Percentiles rank a stretch among this genome's conserved stretches.
These are phyloP conservation scores for Saccharomyces kudriavzevii DNA, from an alignment of 805 yeast species.

Conservation along the genomic window DNA sequence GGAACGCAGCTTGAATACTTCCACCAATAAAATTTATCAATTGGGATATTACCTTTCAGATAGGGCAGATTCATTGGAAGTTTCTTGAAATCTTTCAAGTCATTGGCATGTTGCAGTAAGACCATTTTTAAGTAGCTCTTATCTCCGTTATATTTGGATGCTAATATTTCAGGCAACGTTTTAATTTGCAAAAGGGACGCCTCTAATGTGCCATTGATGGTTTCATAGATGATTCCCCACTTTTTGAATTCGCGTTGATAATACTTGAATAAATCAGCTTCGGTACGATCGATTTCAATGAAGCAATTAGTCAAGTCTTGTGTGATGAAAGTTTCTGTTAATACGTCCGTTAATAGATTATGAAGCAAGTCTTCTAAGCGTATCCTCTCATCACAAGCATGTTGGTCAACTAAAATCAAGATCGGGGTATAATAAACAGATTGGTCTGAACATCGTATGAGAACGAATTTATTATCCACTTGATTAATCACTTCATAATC, in stretches of 20 bases:
- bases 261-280: constrained; percentile 28
- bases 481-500: constrained; percentile 42
- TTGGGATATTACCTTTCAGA: not conserved
- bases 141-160: constrained; percentile 28
- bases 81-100: constrained; percentile 31
- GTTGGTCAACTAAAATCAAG: constrained; percentile 60
- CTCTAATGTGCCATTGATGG: not conserved
- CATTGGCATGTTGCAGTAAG: constrained; percentile 39
- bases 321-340: constrained; percentile 13
- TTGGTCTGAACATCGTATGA: constrained; percentile 29
- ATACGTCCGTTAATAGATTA: constrained; percentile 29
- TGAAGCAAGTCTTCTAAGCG: constrained; percentile 45
- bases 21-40: constrained; percentile 32
- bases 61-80: constrained; percentile 3
- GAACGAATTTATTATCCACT: constrained; percentile 55
- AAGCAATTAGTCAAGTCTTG: constrained; percentile 10
- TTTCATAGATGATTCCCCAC: constrained; percentile 40
- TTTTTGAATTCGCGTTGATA: constrained; percentile 24
- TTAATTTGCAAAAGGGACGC: constrained; percentile 24
- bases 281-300: constrained; percentile 23
- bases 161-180: constrained; percentile 39
- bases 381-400: constrained; percentile 76
- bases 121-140: constrained; percentile 29
- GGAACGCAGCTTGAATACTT: constrained; percentile 40
- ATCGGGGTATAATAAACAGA: constrained; percentile 5